Percentiles rank a stretch among this genome's conserved stretches.
phyloP scores from a whole-genome alignment of 2,329 filamentous ascomycete species.

The Pyrenochaeta sp. region DNA sequence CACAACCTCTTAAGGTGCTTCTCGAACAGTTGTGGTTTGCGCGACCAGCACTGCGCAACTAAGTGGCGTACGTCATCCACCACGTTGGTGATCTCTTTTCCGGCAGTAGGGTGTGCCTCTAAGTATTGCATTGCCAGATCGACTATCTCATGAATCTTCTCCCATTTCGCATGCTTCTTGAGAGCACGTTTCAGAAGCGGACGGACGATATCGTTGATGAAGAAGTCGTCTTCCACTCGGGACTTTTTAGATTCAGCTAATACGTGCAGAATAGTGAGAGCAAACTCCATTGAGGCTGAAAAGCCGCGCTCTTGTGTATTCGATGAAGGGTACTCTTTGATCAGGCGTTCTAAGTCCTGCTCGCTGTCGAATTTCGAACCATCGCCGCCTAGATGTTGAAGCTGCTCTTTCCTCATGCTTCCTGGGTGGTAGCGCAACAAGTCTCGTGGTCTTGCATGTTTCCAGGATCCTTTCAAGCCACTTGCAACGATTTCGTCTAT shows the following conservation, averaged over 20 bases:
- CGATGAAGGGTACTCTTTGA: conserved; percentile 18
- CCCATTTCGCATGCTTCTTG: conserved; percentile 25
- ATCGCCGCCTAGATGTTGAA: conserved; percentile 15
- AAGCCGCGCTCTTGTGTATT: conserved; percentile 14
- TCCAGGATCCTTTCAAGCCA: conserved; percentile 9
- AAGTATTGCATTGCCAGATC: conserved; percentile 28
- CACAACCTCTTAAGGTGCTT: conserved; percentile 10
- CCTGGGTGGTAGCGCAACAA: conserved; percentile 28
- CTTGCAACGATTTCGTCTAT: conserved; percentile 15
- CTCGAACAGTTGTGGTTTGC: conserved; percentile 30
- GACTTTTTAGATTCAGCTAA: conserved; percentile 8
- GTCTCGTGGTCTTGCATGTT: conserved; percentile 5
- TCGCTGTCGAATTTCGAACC: background rate
- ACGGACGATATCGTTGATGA: conserved; percentile 24
- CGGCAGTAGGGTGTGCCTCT: conserved; percentile 14
- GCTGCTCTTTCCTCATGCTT: conserved; percentile 18
- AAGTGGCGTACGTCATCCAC: conserved; percentile 26
- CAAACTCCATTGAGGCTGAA: conserved; percentile 41
- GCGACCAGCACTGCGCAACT: conserved; percentile 35
- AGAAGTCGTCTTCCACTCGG: conserved; percentile 11
- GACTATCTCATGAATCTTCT: conserved; percentile 23
- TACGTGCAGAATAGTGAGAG: conserved; percentile 23
- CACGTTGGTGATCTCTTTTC: conserved; percentile 8
- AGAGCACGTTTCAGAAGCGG: conserved; percentile 34
- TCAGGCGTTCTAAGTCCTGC: conserved; percentile 11